Conservation (phyloP, 1,139 yeast genomes). For the Tardiomyces depauwii region DNA sequence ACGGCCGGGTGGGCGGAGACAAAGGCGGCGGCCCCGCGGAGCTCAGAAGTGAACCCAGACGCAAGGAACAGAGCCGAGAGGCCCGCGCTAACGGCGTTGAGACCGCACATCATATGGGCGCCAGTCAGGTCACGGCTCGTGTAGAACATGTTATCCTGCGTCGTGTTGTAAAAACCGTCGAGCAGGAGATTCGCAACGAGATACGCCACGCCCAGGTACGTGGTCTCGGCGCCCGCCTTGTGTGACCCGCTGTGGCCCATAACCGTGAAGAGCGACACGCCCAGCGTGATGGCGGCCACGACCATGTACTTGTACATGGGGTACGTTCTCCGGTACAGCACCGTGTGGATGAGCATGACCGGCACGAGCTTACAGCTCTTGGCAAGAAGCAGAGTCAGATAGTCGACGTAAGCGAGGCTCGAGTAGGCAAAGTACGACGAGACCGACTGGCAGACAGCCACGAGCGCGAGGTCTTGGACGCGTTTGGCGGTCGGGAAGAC, state of each 20-base stretch:
- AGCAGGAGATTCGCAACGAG: conserved; percentile 55
- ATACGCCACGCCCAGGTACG: conserved; percentile 46
- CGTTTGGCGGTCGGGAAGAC: conserved; percentile 22
- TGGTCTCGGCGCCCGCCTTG: conserved; percentile 23
- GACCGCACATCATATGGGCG: conserved; percentile 75
- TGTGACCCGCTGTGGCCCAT: conserved; percentile 14
- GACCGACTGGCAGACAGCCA: conserved; percentile 68
- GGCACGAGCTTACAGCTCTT: conserved; percentile 93
- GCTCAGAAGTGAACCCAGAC: conserved; percentile 36
- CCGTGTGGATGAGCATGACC: conserved; percentile 70
- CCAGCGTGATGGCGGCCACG: conserved; percentile 63
- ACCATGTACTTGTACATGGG: conserved; percentile 70
- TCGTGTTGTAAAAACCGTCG: conserved; percentile 88
- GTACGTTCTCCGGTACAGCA: conserved; percentile 61
- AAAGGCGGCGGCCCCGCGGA: conserved; percentile 38
- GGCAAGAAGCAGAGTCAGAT: conserved; percentile 72
- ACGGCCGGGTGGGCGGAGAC: conserved; percentile 38
- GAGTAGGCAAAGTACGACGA: conserved; percentile 74
- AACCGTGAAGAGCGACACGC: conserved; percentile 71
- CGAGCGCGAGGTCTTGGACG: conserved; percentile 39
- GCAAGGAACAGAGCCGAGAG: conserved; percentile 29
- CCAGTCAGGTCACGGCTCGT: conserved; percentile 44
- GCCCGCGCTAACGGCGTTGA: conserved; percentile 49
- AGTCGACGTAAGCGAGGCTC: conserved; percentile 74
- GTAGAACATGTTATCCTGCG: conserved; percentile 77